Conservation (phyloP, 2,329 filamentous ascomycete genomes). For the Didymella pinodella region DNA sequence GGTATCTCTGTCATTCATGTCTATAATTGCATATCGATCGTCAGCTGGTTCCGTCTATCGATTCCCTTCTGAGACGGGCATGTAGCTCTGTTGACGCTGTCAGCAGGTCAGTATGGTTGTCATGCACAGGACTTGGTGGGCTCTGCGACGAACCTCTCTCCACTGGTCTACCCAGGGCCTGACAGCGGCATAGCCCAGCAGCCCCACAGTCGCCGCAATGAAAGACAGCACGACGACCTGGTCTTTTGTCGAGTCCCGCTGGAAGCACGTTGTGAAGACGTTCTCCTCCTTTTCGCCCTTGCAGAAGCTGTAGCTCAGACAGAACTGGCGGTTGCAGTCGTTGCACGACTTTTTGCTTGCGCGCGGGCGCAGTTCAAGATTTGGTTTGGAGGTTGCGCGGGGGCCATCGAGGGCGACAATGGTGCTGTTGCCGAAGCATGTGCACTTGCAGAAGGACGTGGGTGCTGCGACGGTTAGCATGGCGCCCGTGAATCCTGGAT, state of each 20-base stretch:
- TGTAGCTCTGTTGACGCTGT: conserved; percentile 56
- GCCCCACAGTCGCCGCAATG: conserved; percentile 67
- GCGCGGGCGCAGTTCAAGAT: conserved; percentile 36
- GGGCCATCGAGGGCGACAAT: conserved; percentile 69
- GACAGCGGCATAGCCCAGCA: conserved; percentile 67
- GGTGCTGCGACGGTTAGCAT: conserved; percentile 51
- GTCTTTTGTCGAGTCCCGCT: conserved; percentile 73
- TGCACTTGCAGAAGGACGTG: conserved; percentile 76
- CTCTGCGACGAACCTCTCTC: conserved; percentile 56
- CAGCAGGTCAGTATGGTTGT: background rate
- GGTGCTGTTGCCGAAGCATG: conserved; percentile 71
- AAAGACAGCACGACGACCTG: conserved; percentile 72
- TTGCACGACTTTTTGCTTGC: conserved; percentile 62
- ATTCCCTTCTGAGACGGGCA: conserved; percentile 56
- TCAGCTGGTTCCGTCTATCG: conserved; percentile 15
- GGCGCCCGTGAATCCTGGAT: background rate
- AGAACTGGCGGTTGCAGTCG: conserved; percentile 74
- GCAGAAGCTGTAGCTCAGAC: conserved; percentile 68
- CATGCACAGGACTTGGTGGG: no score
- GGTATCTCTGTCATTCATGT: conserved; percentile 41
- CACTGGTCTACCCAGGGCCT: conserved; percentile 67
- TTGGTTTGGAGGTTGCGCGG: conserved; percentile 35
- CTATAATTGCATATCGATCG: conserved; percentile 32
- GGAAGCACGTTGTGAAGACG: conserved; percentile 72
- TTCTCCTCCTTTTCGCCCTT: conserved; percentile 69